Evolutionary conservation across 352 stramenopile species (phyloP), one percentile per base, ranked within the genome.

Genomic region (Phytophthora colocasiae): DNA sequence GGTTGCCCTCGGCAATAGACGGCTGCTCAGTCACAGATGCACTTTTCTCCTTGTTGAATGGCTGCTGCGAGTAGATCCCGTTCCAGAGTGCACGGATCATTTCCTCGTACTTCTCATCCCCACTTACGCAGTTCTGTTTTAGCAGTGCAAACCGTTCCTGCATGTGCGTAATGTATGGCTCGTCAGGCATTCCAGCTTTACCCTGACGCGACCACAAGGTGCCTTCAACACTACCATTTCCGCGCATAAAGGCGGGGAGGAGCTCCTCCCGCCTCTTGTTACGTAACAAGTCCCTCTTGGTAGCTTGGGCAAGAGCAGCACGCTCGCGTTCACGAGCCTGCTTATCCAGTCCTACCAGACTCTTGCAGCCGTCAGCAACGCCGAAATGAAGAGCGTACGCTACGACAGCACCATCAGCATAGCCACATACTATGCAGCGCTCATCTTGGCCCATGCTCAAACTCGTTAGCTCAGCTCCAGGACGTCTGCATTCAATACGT

Each of bases 351-450:
- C 81, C 81, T 0, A 83, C 75, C 4, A 83, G 65, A 61, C 84
- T 90, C 58, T 91, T 91, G 58, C 85, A 92, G 15, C 81, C 82
- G 64, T 94, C 84, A 12, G 81, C 73, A 53, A 96, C 78, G 31
- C 87, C 87, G 51, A 90, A 96, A 66, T 94, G 87, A 54, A 96
- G 70, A 19, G 87, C 87, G 39, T 94, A 94, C 14, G 85, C 84
- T 14, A 94, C 83, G 27, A 96, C 70, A 41, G 84, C 77, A 27
- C 87, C 87, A 69, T 94, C 87, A 27, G 83, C 83, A 63, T 93
- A 94, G 27, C 87, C 87, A 31, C 85, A 93, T 36, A 96, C 50
- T 19, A 96, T 85, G 50, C 87, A 94, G 15, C 87, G 82, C 44
- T 96, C 87, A 44, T 96, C 87, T 63, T 90, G 84, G 8, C 85